Evolutionary conservation across 2,329 filamentous ascomycete genomes (phyloP).

Genomic region (Coleophoma eucalyptorum): DNA sequence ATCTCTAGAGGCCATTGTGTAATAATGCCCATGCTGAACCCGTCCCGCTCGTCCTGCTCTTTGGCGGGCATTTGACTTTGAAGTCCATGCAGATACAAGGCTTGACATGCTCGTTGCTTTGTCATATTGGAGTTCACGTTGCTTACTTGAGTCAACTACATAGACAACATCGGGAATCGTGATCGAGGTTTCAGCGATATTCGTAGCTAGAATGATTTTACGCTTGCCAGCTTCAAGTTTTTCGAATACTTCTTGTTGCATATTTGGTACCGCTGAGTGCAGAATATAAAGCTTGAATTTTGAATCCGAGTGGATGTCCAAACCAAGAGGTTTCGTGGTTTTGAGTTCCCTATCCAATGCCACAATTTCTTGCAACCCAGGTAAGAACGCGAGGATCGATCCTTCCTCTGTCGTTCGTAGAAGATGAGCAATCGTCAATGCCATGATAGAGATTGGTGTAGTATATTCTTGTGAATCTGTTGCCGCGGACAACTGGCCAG

Average conservation of each 20-base stretch:
- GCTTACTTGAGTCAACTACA: constrained; percentile 88
- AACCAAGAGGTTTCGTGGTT: constrained; percentile 65
- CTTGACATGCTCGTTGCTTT: constrained; percentile 84
- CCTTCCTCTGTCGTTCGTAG: constrained; percentile 73
- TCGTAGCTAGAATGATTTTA: constrained; percentile 91
- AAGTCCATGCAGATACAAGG: constrained; percentile 90
- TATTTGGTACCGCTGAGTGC: constrained; percentile 82
- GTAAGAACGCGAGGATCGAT: constrained; percentile 88
- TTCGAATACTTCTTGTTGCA: constrained; percentile 82
- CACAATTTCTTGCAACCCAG: constrained; percentile 85
- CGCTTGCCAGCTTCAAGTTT: constrained; percentile 70
- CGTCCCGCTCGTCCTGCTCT: constrained; percentile 87
- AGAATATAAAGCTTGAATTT: constrained; percentile 84
- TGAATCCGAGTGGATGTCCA: constrained; percentile 56
- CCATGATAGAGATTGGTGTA: constrained; percentile 60
- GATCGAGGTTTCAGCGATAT: constrained; percentile 96
- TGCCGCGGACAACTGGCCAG: neutral
- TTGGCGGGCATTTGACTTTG: constrained; percentile 87
- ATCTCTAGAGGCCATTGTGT: constrained; percentile 90
- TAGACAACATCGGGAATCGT: constrained; percentile 95
- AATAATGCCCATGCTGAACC: constrained; percentile 85
- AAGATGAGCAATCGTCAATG: constrained; percentile 86
- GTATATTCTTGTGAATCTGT: constrained; percentile 56
- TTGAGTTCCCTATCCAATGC: constrained; percentile 65
- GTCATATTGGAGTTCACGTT: constrained; percentile 93